Conservation (phyloP, 2,329 filamentous ascomycete species). For the Macrophomina tecta region DNA sequence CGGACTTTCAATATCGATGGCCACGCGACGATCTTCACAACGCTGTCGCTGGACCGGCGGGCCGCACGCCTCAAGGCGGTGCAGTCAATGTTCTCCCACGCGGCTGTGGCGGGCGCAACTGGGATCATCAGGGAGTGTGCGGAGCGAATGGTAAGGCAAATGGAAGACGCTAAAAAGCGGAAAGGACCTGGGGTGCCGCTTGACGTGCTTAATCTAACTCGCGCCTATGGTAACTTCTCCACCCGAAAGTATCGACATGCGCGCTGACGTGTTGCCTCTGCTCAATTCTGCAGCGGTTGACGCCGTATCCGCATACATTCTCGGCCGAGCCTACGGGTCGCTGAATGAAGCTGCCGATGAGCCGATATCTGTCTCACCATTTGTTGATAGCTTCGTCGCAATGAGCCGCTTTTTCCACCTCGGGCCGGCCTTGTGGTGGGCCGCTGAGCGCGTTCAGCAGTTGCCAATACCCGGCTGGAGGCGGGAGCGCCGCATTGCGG, state of each 20-base stretch:
- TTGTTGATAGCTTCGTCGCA: neutral
- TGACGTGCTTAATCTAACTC: neutral
- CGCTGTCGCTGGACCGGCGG: neutral
- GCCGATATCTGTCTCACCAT: neutral
- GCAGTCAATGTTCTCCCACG: neutral
- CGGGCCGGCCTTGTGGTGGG: neutral
- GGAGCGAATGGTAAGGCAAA: neutral
- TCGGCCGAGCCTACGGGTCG: neutral
- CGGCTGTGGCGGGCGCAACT: neutral
- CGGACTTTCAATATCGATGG: slow-evolving; percentile 7
- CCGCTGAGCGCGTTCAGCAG: neutral
- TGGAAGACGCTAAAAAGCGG: neutral
- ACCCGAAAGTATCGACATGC: neutral
- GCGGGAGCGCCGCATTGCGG: no score
- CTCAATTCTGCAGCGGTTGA: neutral
- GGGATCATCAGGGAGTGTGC: neutral
- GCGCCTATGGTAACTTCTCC: neutral
- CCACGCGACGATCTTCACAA: slow-evolving; percentile 3
- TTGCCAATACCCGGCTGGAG: no score
- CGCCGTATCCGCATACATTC: neutral
- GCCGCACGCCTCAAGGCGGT: neutral
- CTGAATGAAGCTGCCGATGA: neutral
- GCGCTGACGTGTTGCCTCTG: neutral
- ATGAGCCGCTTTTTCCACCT: slow-evolving; percentile 7
- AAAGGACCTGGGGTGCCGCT: neutral